Evolutionary conservation across 176 grass and related monocot genomes (phyloP), one percentile per base, ranked within the genome.

Genomic region (Secale cereale): DNA sequence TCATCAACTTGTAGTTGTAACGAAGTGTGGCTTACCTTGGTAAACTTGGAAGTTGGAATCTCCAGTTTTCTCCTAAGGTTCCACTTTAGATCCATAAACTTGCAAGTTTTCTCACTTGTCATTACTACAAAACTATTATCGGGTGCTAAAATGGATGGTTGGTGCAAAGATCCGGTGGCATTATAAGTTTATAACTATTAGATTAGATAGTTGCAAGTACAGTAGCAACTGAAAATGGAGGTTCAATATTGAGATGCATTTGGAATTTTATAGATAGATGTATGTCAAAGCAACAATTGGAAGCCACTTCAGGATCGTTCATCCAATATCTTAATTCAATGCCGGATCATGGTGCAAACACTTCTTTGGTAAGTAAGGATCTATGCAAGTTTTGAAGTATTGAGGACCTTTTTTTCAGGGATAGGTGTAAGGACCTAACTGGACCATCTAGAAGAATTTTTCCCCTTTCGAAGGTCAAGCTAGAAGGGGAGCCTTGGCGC

Each of bases 181-280:
- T 70, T 82, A 35, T 70, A 70, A 82, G n/a, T 39, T 70, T 82
- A 35, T 70, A 70, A 82, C 31, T 39, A 50, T 50, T 50, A 50
- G 15, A 36, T 36, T 50, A 54, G 9, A 27, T 71, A 66, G 31
- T 66, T 28, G 33, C 54, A 82, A 56, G 46, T 70, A 23, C 46
- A 57, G 9, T 27, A 70, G 64, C 20, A 70, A 52, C n/a, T 57
- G 46, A 82, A 81, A 82, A 82, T 69, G n/a, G 46, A 69, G 28
- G 64, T 82, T 50, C 19, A 81, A 10, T n/a, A 81, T 81, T 50
- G 46, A 50, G 46, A 1, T 50, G 15, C 46, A 50, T 50, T 50
- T 50, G 46, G 46, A 50, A 50, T 50, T 50, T 37, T 50, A 50
- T 50, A 50, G 46, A 50, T 50, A 50, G 46, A 17, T 50, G 46